Conservation (phyloP, 305 asterid species). For the Fraxinus greggii region DNA sequence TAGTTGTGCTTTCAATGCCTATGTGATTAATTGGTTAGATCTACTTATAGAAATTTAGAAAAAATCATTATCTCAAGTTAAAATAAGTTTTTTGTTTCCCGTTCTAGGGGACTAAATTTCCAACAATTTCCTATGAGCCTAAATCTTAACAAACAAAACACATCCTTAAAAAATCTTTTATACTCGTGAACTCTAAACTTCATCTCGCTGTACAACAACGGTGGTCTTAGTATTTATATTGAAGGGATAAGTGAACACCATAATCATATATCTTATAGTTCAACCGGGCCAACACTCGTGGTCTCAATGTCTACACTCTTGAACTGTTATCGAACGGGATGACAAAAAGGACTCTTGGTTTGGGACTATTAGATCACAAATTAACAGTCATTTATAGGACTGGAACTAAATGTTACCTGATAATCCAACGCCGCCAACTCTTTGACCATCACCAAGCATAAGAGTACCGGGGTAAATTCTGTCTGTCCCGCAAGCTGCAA, state of each 20-base stretch:
- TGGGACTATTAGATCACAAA: neutral
- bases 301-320: neutral
- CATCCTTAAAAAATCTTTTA: too few species aligned
- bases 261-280: neutral
- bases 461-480: conserved; percentile 79
- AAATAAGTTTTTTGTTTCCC: too few species aligned
- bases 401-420: conserved; percentile 46
- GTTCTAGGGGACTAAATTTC: too few species aligned
- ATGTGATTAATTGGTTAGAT: too few species aligned
- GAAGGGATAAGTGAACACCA: neutral
- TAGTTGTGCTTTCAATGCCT: too few species aligned
- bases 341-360: neutral
- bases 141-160: too few species aligned
- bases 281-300: neutral
- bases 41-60: too few species aligned
- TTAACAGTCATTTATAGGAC: neutral
- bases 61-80: too few species aligned
- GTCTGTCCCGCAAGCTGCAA: conserved; percentile 71
- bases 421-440: conserved; percentile 68
- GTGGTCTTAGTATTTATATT: neutral
- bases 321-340: neutral
- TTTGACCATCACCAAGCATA: conserved; percentile 66
- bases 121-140: too few species aligned
- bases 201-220: neutral
- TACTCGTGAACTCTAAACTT: neutral